Conservation (phyloP, 495 filamentous ascomycete genomes). For the Podospora fimiseda region DNA sequence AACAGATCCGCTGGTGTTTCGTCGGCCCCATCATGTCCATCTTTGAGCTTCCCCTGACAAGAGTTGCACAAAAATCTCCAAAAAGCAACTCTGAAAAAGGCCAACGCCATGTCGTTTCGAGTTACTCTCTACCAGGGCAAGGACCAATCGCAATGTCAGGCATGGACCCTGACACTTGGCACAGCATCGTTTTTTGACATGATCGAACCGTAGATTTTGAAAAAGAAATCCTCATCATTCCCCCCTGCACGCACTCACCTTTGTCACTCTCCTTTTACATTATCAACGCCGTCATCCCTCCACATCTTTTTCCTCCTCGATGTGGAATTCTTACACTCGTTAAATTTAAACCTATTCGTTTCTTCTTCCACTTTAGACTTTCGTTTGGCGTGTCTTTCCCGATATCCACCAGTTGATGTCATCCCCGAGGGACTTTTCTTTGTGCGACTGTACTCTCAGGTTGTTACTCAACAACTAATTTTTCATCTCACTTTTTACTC, state of each 20-base stretch:
- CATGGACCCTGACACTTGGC: background rate
- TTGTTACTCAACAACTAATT: background rate
- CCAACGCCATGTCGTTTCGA: conserved; percentile 9
- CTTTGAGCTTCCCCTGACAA: background rate
- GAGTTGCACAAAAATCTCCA: background rate
- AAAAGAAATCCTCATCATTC: background rate
- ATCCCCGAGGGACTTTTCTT: background rate
- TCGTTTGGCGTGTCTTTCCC: conserved; percentile 6
- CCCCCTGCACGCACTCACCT: background rate
- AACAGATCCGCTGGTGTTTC: background rate
- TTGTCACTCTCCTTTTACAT: background rate
- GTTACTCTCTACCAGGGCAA: background rate
- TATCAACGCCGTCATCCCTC: background rate
- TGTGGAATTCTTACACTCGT: background rate
- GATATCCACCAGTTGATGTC: conserved; percentile 7
- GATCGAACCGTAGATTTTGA: background rate
- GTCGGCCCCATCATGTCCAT: background rate
- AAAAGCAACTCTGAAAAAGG: background rate
- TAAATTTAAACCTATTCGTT: background rate
- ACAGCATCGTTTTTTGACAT: background rate
- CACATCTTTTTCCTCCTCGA: background rate
- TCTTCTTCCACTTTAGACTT: background rate
- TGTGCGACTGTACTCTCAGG: background rate
- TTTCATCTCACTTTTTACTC: background rate
- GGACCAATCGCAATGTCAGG: background rate